Percentiles rank a stretch among this genome's conserved stretches.
Conservation (phyloP, 176 grass and related monocot species). For the Avena sativa region DNA sequence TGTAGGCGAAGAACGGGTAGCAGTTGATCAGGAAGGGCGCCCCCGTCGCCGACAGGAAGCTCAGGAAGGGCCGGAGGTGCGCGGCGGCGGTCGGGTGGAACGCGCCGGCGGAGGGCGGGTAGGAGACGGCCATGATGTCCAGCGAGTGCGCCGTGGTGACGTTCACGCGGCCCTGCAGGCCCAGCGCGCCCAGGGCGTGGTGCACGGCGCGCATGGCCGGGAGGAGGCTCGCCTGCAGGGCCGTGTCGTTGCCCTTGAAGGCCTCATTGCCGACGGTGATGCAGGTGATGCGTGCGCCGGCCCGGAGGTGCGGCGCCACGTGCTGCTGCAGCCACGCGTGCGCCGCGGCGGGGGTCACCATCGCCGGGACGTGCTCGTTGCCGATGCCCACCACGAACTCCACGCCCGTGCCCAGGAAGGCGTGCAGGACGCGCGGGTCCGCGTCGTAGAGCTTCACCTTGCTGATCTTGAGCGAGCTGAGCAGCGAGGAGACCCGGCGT, state of each 20-base stretch:
- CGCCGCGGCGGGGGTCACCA: constrained; percentile 47
- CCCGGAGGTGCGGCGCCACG: constrained; percentile 56
- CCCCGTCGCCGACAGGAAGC: constrained; percentile 56
- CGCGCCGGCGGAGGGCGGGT: constrained; percentile 67
- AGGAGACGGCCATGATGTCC: constrained; percentile 66
- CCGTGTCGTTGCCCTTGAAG: constrained; percentile 57
- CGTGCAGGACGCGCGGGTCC: constrained; percentile 59
- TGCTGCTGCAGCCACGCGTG: constrained; percentile 62
- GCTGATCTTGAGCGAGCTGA: constrained; percentile 63
- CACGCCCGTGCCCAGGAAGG: constrained; percentile 64
- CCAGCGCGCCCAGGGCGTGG: constrained; percentile 45
- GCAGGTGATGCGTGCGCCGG: constrained; percentile 64
- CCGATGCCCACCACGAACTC: constrained; percentile 75
- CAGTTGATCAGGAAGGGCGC: constrained; percentile 80
- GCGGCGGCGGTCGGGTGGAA: constrained; percentile 40
- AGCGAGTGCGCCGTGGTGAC: constrained; percentile 75
- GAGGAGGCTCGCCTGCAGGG: constrained; percentile 50
- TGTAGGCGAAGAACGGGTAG: constrained; percentile 85
- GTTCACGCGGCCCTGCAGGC: constrained; percentile 55
- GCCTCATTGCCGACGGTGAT: constrained; percentile 82
- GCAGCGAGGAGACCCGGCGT: constrained; percentile 53
- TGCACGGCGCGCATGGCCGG: constrained; percentile 72
- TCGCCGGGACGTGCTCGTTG: constrained; percentile 60
- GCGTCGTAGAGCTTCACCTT: constrained; percentile 85
- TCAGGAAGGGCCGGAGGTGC: constrained; percentile 61